Percentiles rank a stretch among this genome's conserved stretches.
phyloP scores from a whole-genome alignment of 2,329 filamentous ascomycete genomes.

The Zopfia rhizophila region DNA sequence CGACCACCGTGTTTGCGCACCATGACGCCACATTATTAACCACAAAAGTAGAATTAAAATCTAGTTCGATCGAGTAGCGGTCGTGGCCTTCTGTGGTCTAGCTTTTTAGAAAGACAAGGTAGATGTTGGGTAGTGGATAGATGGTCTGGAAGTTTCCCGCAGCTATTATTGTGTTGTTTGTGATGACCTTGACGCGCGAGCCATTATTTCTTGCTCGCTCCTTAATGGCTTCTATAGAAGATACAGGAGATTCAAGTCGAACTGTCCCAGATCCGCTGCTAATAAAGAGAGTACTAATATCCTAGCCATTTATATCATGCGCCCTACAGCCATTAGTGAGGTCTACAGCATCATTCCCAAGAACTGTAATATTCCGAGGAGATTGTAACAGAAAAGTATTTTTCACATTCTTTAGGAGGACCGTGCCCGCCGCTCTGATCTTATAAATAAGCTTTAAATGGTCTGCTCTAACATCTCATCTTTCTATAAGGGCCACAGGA shows the following conservation, averaged over 20 bases:
- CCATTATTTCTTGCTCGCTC: no score
- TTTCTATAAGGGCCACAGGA: constrained; percentile 54
- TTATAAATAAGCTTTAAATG: constrained; percentile 46
- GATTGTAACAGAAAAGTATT: constrained; percentile 72
- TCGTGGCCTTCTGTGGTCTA: constrained; percentile 54
- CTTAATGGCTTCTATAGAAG: constrained; percentile 54
- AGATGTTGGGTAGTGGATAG: constrained; percentile 53
- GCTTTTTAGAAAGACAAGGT: constrained; percentile 66
- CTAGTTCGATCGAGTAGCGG: constrained; percentile 42
- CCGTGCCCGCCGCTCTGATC: constrained; percentile 44
- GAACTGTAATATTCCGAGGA: constrained; percentile 66
- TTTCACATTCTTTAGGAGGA: constrained; percentile 60
- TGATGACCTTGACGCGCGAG: constrained; percentile 34
- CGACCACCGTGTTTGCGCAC: constrained; percentile 60
- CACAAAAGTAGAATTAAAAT: constrained; percentile 42
- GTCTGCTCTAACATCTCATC: constrained; percentile 57
- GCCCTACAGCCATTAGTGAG: constrained; percentile 55
- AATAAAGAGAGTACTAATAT: constrained; percentile 33
- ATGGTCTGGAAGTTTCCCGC: constrained; percentile 22
- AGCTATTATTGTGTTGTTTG: constrained; percentile 48
- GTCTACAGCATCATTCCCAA: constrained; percentile 82
- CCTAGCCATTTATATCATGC: constrained; percentile 47
- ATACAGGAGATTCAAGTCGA: constrained; percentile 31
- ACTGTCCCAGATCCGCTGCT: constrained; percentile 34
- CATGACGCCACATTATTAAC: constrained; percentile 44